These are phyloP conservation scores for Aquilaria yunnanensis DNA, from an alignment of 345 rosid genomes.

Conservation along the genomic window DNA sequence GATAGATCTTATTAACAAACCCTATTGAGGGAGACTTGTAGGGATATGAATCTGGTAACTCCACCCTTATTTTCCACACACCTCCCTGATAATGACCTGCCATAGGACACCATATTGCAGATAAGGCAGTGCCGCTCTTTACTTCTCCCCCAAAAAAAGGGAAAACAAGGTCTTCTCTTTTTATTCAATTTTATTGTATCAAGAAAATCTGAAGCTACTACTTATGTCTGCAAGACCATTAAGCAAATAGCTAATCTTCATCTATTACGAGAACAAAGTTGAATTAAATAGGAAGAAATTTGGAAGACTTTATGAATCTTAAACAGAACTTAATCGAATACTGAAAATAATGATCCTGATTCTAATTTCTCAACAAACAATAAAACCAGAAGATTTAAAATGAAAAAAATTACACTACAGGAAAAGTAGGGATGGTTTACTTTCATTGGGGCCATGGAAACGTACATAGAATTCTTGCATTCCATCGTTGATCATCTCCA, in stretches of 20 bases:
- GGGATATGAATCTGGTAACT: slow-evolving; percentile 93
- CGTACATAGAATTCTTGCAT: slow-evolving; percentile 90
- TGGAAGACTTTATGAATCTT: background rate
- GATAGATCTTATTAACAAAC: slow-evolving; percentile 82
- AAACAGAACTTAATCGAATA: background rate
- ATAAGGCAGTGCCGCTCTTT: slow-evolving; percentile 4
- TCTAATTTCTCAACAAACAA: no score
- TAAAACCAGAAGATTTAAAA: background rate
- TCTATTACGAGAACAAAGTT: no score
- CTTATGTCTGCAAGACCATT: no score
- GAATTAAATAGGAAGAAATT: background rate
- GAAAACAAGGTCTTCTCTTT: no score
- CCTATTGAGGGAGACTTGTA: slow-evolving; percentile 89
- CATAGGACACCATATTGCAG: slow-evolving; percentile 11
- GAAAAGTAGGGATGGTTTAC: slow-evolving; percentile 29
- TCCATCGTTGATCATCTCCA: slow-evolving; percentile 90
- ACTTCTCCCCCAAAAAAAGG: no score
- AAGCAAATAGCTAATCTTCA: no score
- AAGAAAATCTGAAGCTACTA: slow-evolving; percentile 11
- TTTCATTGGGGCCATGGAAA: slow-evolving; percentile 89
- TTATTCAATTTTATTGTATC: no score
- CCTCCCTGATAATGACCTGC: slow-evolving; percentile 87
- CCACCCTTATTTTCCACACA: slow-evolving; percentile 90
- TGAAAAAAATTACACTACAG: slow-evolving; percentile 4
- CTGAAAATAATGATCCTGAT: no score